A percentile compares a stretch with the other conserved stretches of the same genome.
phyloP scores from a whole-genome alignment of 306 rosid species.

The cucumber (Cucumis sativus) region Cucumber_9930_V3 NC_026657.2:5984501-5985000 shows the following conservation, averaged over 20 bases:
- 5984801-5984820: constrained; percentile 90
- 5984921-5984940: neutral
- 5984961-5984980: neutral
- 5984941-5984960: neutral
- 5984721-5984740: constrained; percentile 79
- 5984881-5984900: constrained; percentile 68
- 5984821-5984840: constrained; percentile 26
- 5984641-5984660: neutral
- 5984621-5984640: neutral
- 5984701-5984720: constrained; percentile 52
- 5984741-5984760: constrained; percentile 94
- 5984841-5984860: constrained; percentile 59
- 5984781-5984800: constrained; percentile 91
- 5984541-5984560: no score
- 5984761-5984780: constrained; percentile 96
- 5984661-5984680: neutral
- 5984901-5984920: neutral
- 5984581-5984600: neutral
- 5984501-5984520: no score
- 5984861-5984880: constrained; percentile 85
- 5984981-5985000: neutral
- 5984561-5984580: neutral
- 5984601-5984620: neutral
- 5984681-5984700: neutral
- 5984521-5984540: no score